A percentile compares a stretch with the other conserved stretches of the same genome.
Evolutionary conservation across 495 filamentous ascomycete genomes (phyloP).

Genomic region (Penicillium crystallinum): DNA sequence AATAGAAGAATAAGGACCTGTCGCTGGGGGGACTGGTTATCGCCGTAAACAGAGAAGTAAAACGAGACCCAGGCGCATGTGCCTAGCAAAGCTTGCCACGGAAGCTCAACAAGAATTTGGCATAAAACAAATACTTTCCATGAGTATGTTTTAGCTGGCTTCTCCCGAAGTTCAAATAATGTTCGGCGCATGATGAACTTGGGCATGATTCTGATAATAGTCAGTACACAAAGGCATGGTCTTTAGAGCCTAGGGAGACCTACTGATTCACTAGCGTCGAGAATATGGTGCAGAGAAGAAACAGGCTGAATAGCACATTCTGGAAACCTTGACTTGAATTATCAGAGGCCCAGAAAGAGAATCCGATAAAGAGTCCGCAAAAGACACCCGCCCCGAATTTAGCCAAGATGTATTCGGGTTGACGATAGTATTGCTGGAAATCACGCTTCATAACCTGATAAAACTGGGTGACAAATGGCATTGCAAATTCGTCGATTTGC

Average conservation of each 20-base stretch:
- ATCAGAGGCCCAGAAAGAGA: slow-evolving; percentile 17
- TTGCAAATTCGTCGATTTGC: slow-evolving; percentile 41
- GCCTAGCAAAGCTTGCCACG: slow-evolving; percentile 56
- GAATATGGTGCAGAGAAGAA: slow-evolving; percentile 8
- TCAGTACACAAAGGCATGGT: neutral
- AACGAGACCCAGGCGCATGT: slow-evolving; percentile 23
- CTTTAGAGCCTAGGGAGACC: neutral
- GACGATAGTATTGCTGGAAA: slow-evolving; percentile 1
- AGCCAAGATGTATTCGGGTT: neutral
- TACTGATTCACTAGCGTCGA: slow-evolving; percentile 3
- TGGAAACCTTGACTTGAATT: slow-evolving; percentile 11
- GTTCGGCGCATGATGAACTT: slow-evolving; percentile 5
- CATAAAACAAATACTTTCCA: slow-evolving; percentile 57
- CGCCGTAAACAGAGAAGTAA: slow-evolving; percentile 32
- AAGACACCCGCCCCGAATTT: neutral
- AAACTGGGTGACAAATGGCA: slow-evolving; percentile 29
- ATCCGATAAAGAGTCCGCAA: slow-evolving; percentile 10
- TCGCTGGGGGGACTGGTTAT: slow-evolving; percentile 41
- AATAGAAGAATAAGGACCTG: slow-evolving; percentile 49
- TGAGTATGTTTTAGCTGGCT: slow-evolving; percentile 60
- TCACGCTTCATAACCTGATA: neutral
- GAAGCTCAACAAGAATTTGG: slow-evolving; percentile 58
- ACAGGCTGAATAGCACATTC: slow-evolving; percentile 10
- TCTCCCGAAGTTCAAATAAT: slow-evolving; percentile 2
- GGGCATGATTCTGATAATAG: slow-evolving; percentile 3